Conservation (phyloP, 192 early-diverging fungal genomes). For the Backusella australiensis region DNA sequence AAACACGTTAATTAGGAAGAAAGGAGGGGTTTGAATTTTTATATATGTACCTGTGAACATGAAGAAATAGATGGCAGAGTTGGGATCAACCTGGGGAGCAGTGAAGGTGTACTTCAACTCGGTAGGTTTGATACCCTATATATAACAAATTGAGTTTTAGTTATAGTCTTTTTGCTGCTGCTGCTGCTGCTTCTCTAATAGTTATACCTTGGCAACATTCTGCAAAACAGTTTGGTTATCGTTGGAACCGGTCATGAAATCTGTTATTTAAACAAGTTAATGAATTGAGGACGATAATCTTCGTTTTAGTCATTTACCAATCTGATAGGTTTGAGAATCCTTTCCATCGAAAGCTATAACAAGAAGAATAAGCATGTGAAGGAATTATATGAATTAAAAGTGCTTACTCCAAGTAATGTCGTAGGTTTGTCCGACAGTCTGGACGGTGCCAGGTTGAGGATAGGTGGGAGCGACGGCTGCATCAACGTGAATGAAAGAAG, state of each 20-base stretch:
- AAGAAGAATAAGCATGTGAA: not conserved
- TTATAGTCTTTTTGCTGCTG: too few species aligned
- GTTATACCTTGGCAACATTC: conserved; percentile 33
- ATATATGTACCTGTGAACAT: conserved; percentile 35
- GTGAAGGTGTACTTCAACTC: conserved; percentile 16
- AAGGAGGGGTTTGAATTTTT: not conserved
- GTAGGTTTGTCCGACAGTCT: conserved; percentile 14
- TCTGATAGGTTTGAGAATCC: not conserved
- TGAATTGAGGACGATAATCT: not conserved
- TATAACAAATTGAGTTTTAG: not conserved
- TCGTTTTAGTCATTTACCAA: not conserved
- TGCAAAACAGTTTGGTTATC: conserved; percentile 19
- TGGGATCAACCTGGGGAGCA: conserved; percentile 25
- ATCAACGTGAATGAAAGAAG: conserved; percentile 12
- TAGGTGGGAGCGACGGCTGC: conserved; percentile 25
- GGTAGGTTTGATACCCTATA: conserved; percentile 20
- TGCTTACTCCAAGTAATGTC: conserved; percentile 33
- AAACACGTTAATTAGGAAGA: not conserved
- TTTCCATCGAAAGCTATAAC: conserved; percentile 9
- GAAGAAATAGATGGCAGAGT: conserved; percentile 38
- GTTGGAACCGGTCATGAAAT: conserved; percentile 46
- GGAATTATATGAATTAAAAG: conserved; percentile 7
- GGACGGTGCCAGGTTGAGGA: conserved; percentile 27
- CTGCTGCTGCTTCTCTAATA: not conserved
- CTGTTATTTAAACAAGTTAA: conserved; percentile 11